Evolutionary conservation across 345 rosid species (phyloP).

Genomic region (Sisymbrium irio): DNA sequence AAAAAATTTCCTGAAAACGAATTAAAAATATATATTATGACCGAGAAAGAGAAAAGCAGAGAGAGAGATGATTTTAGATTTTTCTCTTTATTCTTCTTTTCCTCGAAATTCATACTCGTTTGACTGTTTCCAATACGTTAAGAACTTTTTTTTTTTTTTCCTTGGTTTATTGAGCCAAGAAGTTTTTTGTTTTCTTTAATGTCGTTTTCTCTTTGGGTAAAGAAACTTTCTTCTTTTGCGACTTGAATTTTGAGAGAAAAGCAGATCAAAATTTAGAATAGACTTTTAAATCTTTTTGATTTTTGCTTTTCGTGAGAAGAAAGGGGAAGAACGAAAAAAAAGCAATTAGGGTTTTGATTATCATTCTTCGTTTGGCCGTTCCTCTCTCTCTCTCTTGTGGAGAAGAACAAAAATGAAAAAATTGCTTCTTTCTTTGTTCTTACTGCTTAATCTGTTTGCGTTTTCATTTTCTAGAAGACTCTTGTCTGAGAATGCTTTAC

Average conservation of each 20-base stretch:
- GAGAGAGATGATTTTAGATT: not conserved
- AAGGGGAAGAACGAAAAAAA: not conserved
- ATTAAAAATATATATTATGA: not conserved
- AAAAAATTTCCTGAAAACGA: not conserved
- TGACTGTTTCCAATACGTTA: constrained; percentile 37
- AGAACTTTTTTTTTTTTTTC: not conserved
- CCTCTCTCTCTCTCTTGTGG: not conserved
- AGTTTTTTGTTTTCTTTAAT: constrained; percentile 17
- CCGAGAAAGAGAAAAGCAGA: not conserved
- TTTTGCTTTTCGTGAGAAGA: not conserved
- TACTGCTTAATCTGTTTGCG: constrained; percentile 16
- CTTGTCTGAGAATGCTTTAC: not conserved
- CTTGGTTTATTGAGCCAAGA: constrained; percentile 24
- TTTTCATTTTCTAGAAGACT: constrained; percentile 31
- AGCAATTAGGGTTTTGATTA: constrained; percentile 26
- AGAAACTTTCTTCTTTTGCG: constrained; percentile 34
- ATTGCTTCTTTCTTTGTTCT: constrained; percentile 12
- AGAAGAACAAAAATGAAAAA: constrained; percentile 15
- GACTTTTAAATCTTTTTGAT: not conserved
- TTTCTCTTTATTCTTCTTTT: not conserved
- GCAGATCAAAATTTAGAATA: not conserved
- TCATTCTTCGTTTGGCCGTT: not conserved
- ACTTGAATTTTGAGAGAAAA: constrained; percentile 25
- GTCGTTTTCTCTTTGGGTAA: constrained; percentile 27
- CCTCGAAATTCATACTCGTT: constrained; percentile 32